Evolutionary conservation across 202 grass and related monocot genomes (phyloP).

Genomic region (Setaria italica): DNA sequence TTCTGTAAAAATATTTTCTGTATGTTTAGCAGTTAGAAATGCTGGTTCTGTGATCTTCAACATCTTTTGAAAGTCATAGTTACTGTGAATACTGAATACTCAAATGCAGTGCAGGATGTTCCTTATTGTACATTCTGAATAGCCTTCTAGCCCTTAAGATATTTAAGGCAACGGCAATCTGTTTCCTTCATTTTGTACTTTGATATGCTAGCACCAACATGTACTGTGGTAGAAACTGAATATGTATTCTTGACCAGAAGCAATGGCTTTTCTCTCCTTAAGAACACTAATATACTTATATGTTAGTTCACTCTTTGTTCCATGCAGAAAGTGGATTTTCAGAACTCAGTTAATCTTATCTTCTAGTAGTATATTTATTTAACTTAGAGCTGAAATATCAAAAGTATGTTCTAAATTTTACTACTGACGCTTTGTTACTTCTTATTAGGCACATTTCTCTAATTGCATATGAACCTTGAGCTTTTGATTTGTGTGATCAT

Average conservation of each 20-base stretch:
- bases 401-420: background rate
- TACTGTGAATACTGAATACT: background rate
- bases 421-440: conserved; percentile 8
- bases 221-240: background rate
- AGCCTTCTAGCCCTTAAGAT: background rate
- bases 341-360: conserved; percentile 1
- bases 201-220: background rate
- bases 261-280: background rate
- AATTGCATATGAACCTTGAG: background rate
- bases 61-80: background rate
- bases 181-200: background rate
- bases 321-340: conserved; percentile 11
- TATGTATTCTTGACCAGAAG: conserved; percentile 3
- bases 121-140: conserved; percentile 6
- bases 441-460: conserved; percentile 13
- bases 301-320: background rate
- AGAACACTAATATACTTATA: background rate
- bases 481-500: conserved; percentile 31
- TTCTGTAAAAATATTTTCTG: conserved; percentile 2
- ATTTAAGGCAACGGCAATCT: background rate
- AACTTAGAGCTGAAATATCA: background rate
- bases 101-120: background rate
- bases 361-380: conserved; percentile 10
- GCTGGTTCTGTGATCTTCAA: background rate
- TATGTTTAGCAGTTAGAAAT: background rate